These are phyloP conservation scores for Phytophthora sp. DNA, from an alignment of 352 stramenopile genomes.

Conservation along the genomic window DNA sequence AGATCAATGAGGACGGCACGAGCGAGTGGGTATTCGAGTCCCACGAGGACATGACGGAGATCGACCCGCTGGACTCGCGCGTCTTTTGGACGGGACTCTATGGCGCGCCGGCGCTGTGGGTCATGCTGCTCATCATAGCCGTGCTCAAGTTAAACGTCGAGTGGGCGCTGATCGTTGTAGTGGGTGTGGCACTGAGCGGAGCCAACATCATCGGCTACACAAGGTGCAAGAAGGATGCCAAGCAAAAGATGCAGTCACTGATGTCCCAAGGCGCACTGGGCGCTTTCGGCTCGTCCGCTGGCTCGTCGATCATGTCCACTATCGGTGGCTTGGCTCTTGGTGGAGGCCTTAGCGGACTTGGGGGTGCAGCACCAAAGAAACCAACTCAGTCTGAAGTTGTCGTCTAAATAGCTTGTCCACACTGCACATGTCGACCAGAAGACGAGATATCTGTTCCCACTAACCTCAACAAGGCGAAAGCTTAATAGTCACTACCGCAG, in stretches of 20 bases:
- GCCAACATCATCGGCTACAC: slow-evolving; percentile 99
- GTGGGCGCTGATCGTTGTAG: slow-evolving; percentile 94
- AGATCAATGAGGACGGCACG: slow-evolving; percentile 94
- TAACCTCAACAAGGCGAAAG: slow-evolving; percentile 28
- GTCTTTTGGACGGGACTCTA: slow-evolving; percentile 98
- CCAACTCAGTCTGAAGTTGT: slow-evolving; percentile 39
- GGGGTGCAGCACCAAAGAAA: slow-evolving; percentile 23
- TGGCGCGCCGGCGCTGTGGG: slow-evolving; percentile 91
- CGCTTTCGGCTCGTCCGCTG: slow-evolving; percentile 66
- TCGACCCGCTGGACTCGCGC: slow-evolving; percentile 88
- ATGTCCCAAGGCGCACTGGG: slow-evolving; percentile 81
- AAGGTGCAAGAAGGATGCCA: slow-evolving; percentile 94
- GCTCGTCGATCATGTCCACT: slow-evolving; percentile 80
- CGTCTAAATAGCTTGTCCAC: slow-evolving; percentile 39
- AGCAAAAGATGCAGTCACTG: slow-evolving; percentile 83
- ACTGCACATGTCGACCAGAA: slow-evolving; percentile 3
- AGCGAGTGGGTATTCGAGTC: slow-evolving; percentile 98
- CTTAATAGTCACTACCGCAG: slow-evolving; percentile 28
- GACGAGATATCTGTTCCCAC: slow-evolving; percentile 10
- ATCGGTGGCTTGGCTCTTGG: slow-evolving; percentile 73
- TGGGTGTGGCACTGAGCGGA: slow-evolving; percentile 91
- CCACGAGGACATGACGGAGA: slow-evolving; percentile 90
- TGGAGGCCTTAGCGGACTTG: slow-evolving; percentile 26
- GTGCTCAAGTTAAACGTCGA: slow-evolving; percentile 95
- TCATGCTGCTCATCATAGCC: slow-evolving; percentile 90